phyloP scores from a whole-genome alignment of 192 early-diverging fungal species.

The Dispira parvispora region DNA sequence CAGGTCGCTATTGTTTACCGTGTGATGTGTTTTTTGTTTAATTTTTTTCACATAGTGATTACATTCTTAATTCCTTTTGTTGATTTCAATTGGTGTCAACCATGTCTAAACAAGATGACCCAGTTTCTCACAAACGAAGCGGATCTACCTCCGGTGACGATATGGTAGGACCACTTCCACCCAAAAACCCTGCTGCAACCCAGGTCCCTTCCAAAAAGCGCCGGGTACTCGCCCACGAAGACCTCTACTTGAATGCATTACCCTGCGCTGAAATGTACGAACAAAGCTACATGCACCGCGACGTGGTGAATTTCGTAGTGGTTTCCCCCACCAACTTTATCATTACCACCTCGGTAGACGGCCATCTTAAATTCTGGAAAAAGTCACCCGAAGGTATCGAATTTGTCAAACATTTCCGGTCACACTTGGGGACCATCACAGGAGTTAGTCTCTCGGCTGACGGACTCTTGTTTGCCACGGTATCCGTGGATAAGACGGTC shows the following conservation, averaged over 20 bases:
- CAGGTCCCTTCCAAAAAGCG: constrained; percentile 6
- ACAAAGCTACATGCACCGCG: constrained; percentile 89
- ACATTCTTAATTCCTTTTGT: not conserved
- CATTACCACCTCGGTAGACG: constrained; percentile 86
- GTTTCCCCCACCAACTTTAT: constrained; percentile 77
- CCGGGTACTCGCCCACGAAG: constrained; percentile 38
- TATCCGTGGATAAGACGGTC: constrained; percentile 62
- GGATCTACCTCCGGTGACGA: not conserved
- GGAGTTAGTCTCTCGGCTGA: constrained; percentile 51
- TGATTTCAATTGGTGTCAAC: no score
- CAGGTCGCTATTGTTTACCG: no score
- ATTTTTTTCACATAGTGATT: not conserved
- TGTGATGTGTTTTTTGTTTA: not conserved
- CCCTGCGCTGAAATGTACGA: constrained; percentile 89
- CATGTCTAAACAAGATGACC: not conserved
- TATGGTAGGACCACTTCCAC: constrained; percentile 1
- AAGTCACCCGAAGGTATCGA: constrained; percentile 83
- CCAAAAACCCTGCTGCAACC: not conserved
- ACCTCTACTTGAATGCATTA: constrained; percentile 58
- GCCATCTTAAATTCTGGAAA: constrained; percentile 99
- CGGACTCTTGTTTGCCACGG: constrained; percentile 64
- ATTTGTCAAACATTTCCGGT: constrained; percentile 94
- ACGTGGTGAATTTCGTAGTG: constrained; percentile 61
- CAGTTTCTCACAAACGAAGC: not conserved
- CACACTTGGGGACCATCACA: constrained; percentile 50